A percentile compares a stretch with the other conserved stretches of the same genome.
Conservation (phyloP, 108 stramenopile species). For the Schizochytrium sp. region DNA sequence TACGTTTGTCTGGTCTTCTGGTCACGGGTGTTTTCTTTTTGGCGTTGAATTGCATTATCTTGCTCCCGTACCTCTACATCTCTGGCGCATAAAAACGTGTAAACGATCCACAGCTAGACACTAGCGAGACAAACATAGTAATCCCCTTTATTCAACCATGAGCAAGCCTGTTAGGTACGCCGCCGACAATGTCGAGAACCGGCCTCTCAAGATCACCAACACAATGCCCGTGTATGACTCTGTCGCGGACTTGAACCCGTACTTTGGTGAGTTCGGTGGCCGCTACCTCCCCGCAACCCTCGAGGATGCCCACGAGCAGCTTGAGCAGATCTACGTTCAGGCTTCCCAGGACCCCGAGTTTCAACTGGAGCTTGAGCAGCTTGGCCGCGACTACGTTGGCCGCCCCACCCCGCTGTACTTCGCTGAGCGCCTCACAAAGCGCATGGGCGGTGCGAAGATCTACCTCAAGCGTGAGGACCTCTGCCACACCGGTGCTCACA, state of each 20-base stretch:
- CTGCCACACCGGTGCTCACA: constrained; percentile 96
- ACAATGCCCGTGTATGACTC: constrained; percentile 59
- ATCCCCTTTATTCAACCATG: neutral
- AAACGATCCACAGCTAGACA: too few species aligned
- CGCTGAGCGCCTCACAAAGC: constrained; percentile 88
- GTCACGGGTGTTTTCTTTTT: too few species aligned
- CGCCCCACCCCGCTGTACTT: constrained; percentile 91
- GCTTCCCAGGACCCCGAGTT: constrained; percentile 90
- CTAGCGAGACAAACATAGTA: too few species aligned
- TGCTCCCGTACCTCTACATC: too few species aligned
- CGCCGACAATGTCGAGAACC: neutral
- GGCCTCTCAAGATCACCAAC: constrained; percentile 38
- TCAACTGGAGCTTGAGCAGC: constrained; percentile 85
- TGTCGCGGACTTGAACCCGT: constrained; percentile 61
- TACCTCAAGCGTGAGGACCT: constrained; percentile 97
- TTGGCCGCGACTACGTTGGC: constrained; percentile 60
- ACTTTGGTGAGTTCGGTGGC: constrained; percentile 95
- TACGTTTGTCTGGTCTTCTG: too few species aligned
- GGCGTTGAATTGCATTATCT: too few species aligned
- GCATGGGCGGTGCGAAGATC: constrained; percentile 90
- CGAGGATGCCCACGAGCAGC: constrained; percentile 92
- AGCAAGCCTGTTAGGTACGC: constrained; percentile 58
- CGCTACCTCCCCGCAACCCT: constrained; percentile 98
- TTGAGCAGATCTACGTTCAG: constrained; percentile 86
- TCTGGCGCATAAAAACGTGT: too few species aligned